Percentiles rank a stretch among this genome's conserved stretches.
Conservation (phyloP, 2,329 filamentous ascomycete species). For the Phialophora chinensis region DNA sequence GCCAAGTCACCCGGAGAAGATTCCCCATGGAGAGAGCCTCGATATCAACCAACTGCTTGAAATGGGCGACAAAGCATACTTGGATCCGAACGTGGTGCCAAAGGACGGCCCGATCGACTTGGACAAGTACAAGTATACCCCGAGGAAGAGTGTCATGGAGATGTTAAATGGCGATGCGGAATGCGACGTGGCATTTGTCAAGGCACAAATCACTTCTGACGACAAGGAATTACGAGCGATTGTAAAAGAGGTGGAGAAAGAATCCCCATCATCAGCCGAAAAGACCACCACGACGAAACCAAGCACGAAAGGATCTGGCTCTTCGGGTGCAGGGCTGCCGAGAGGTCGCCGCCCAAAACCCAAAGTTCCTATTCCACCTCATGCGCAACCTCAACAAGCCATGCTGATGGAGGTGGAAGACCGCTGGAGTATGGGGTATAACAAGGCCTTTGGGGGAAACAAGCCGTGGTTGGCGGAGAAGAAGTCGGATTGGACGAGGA, state of each 20-base stretch:
- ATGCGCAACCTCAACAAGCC: slow-evolving; percentile 52
- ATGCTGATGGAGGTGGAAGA: slow-evolving; percentile 52
- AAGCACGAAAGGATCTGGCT: slow-evolving; percentile 10
- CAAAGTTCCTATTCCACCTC: slow-evolving; percentile 42
- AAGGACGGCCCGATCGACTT: slow-evolving; percentile 54
- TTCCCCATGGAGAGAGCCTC: slow-evolving; percentile 82
- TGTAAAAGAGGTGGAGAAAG: slow-evolving; percentile 64
- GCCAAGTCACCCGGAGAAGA: slow-evolving; percentile 78
- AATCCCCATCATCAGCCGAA: slow-evolving; percentile 16
- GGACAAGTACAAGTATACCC: slow-evolving; percentile 69
- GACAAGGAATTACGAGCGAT: slow-evolving; percentile 77
- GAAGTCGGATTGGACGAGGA: slow-evolving; percentile 26
- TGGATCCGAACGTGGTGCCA: slow-evolving; percentile 71
- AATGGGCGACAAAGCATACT: slow-evolving; percentile 70
- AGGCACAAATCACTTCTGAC: slow-evolving; percentile 78
- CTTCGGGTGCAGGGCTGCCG: slow-evolving; percentile 30
- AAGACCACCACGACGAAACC: slow-evolving; percentile 5
- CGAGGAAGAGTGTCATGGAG: slow-evolving; percentile 80
- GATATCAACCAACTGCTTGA: slow-evolving; percentile 80
- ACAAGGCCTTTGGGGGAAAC: slow-evolving; percentile 32
- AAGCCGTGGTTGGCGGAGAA: slow-evolving; percentile 33
- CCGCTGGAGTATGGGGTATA: slow-evolving; percentile 37
- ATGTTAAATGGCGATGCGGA: slow-evolving; percentile 58
- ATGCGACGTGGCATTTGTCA: slow-evolving; percentile 68
- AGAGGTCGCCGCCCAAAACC: slow-evolving; percentile 40